Evolutionary conservation across 306 rosid species (phyloP).

Genomic region (Dicorynia guianensis): DNA sequence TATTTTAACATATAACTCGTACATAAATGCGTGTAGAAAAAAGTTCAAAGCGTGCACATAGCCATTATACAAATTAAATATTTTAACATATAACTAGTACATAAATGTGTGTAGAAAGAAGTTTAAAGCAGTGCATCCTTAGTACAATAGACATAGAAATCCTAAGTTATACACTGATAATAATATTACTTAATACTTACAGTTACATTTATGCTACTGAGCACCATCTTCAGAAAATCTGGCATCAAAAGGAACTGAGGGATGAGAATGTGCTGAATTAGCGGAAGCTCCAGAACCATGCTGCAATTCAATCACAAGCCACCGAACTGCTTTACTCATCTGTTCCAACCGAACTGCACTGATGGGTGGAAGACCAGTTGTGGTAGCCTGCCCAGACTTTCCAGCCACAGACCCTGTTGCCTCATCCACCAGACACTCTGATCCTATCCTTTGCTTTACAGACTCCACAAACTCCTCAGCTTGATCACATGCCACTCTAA

Average conservation of each 20-base stretch:
- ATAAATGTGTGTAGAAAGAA: not conserved
- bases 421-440: slow-evolving; percentile 46
- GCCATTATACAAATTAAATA: slow-evolving; percentile 7
- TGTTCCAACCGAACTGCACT: too few relatives aligned
- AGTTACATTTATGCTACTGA: slow-evolving; percentile 51
- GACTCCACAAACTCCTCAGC: slow-evolving; percentile 77
- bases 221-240: slow-evolving; percentile 76
- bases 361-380: slow-evolving; percentile 31
- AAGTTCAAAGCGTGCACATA: not conserved
- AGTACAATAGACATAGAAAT: not conserved
- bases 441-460: slow-evolving; percentile 65
- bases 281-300: slow-evolving; percentile 60
- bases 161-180: not conserved
- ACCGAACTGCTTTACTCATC: slow-evolving; percentile 38
- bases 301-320: slow-evolving; percentile 66
- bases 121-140: not conserved
- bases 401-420: slow-evolving; percentile 62
- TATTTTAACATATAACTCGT: slow-evolving; percentile 9
- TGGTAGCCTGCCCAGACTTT: slow-evolving; percentile 39
- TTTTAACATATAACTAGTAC: not conserved
- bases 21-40: not conserved
- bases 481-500: slow-evolving; percentile 70
- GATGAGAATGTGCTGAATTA: slow-evolving; percentile 55
- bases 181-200: not conserved
- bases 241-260: slow-evolving; percentile 69